These are phyloP conservation scores for Pseudevernia furfuracea DNA, from an alignment of 495 filamentous ascomycete species.

Conservation along the genomic window DNA sequence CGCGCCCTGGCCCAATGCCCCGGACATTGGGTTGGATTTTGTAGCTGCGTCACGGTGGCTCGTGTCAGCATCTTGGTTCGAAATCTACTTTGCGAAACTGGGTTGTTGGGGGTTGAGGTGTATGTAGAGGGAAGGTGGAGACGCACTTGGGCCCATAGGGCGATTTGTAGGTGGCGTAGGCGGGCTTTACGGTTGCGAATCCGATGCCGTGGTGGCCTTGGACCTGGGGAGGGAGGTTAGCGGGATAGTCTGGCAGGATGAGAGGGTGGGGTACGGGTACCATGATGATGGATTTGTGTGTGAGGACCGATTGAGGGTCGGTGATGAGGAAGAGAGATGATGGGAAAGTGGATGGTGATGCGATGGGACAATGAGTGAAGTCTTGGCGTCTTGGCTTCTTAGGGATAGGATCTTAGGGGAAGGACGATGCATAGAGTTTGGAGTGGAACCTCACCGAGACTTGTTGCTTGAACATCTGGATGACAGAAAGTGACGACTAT, in stretches of 20 bases:
- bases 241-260: no score
- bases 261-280: not conserved
- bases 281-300: not conserved
- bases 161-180: conserved; percentile 35
- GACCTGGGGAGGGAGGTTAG: conserved; percentile 6
- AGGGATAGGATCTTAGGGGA: no score
- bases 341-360: conserved; percentile 2
- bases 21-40: conserved; percentile 40
- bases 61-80: conserved; percentile 11
- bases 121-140: not conserved
- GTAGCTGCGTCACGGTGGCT: conserved; percentile 40
- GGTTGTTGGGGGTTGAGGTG: not conserved
- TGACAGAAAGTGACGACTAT: no score
- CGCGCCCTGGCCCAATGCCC: conserved; percentile 42
- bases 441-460: no score
- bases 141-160: conserved; percentile 41
- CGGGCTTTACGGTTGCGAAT: conserved; percentile 25
- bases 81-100: no score
- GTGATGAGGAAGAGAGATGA: not conserved
- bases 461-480: no score
- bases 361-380: not conserved
- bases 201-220: conserved; percentile 27
- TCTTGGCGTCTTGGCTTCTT: not conserved
- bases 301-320: not conserved
- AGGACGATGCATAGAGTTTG: no score